Conservation (phyloP, 345 rosid genomes). For the Angophora floribunda region DNA sequence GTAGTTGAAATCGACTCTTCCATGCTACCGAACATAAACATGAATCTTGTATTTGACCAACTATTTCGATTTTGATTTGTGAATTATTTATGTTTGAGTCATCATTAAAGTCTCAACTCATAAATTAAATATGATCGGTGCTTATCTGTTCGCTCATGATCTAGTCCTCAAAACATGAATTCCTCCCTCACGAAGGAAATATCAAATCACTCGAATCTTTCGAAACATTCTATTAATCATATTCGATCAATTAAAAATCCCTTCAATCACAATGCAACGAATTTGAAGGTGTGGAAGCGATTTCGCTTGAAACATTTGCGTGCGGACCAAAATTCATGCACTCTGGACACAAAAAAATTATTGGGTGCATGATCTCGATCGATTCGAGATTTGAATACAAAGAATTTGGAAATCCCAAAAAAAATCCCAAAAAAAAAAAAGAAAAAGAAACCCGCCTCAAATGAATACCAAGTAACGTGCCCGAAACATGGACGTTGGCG, state of each 20-base stretch:
- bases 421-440: not conserved
- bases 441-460: not conserved
- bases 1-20: rapidly evolving
- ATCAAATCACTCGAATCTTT: not conserved
- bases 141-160: not conserved
- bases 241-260: not conserved
- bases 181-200: not conserved
- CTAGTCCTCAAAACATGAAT: rapidly evolving
- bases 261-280: not conserved
- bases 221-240: not conserved
- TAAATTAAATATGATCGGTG: not conserved
- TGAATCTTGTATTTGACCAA: not conserved
- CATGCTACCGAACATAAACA: not conserved
- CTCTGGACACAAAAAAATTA: not conserved
- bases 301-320: not conserved
- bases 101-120: not conserved
- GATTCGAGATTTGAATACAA: not conserved
- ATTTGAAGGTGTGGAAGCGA: not conserved
- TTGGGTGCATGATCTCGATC: not conserved
- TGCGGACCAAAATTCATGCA: not conserved
- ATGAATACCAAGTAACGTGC: not conserved
- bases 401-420: not conserved
- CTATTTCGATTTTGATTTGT: not conserved
- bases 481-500: not conserved
- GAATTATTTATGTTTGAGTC: rapidly evolving